phyloP scores from a whole-genome alignment of 2,329 filamentous ascomycete species.

The Stylonectria norvegica region DNA sequence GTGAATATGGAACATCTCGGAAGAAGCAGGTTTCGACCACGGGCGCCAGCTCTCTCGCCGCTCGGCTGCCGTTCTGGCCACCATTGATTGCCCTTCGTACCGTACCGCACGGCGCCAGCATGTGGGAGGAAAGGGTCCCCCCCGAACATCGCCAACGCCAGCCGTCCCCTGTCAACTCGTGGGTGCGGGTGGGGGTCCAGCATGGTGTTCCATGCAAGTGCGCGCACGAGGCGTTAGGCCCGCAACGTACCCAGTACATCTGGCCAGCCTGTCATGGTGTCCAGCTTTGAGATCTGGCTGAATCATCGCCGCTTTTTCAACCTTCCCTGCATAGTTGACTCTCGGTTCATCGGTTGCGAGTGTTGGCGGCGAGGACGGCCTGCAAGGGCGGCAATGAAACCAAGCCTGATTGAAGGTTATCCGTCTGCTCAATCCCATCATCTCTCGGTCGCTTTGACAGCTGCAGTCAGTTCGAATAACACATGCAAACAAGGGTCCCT shows the following conservation, averaged over 20 bases:
- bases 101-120: constrained; percentile 9
- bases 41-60: neutral
- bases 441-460: too few species aligned
- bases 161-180: constrained; percentile 22
- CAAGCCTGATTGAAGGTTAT: too few species aligned
- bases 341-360: constrained; percentile 14
- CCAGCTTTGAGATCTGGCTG: constrained; percentile 14
- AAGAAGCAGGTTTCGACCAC: constrained; percentile 14
- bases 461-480: too few species aligned
- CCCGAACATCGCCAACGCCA: constrained; percentile 6
- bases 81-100: neutral
- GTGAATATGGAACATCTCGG: constrained; percentile 22
- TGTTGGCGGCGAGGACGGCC: too few species aligned
- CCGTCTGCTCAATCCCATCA: too few species aligned
- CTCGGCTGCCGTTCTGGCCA: constrained; percentile 2
- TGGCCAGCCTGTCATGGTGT: constrained; percentile 7
- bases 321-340: constrained; percentile 15
- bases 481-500: too few species aligned
- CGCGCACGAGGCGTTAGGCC: constrained; percentile 14
- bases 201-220: constrained; percentile 27
- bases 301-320: constrained; percentile 13
- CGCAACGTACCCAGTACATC: constrained; percentile 17
- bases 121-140: constrained; percentile 15
- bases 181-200: constrained; percentile 24
- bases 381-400: too few species aligned